A percentile compares a stretch with the other conserved stretches of the same genome.
Conservation (phyloP, 2,329 filamentous ascomycete genomes). For the Corinectria fuckeliana region DNA sequence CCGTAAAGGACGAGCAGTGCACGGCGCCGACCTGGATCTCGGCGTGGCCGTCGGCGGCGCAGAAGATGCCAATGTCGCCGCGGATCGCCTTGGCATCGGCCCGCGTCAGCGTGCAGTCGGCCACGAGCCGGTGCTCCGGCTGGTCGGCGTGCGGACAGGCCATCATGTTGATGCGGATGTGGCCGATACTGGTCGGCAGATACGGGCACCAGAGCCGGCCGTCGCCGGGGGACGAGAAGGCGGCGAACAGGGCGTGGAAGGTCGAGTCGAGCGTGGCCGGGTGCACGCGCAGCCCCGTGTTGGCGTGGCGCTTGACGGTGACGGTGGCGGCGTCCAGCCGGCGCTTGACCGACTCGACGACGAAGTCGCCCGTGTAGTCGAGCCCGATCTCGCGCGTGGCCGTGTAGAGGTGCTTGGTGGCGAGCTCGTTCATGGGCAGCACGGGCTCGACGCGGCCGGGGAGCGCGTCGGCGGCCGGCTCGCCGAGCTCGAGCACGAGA, state of each 20-base stretch:
- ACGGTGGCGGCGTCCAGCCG: slow-evolving; percentile 3
- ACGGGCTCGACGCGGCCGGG: not conserved
- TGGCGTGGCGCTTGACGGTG: not conserved
- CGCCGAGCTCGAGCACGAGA: not conserved
- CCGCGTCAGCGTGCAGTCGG: not conserved
- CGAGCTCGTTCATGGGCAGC: not conserved
- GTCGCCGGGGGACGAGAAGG: slow-evolving; percentile 1
- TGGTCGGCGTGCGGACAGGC: not conserved
- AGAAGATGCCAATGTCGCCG: not conserved
- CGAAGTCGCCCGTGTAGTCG: slow-evolving; percentile 3
- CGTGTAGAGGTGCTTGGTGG: not conserved
- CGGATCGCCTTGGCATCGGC: not conserved
- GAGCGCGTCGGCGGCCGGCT: slow-evolving; percentile 5
- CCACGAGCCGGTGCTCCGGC: not conserved
- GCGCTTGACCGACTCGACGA: slow-evolving; percentile 16
- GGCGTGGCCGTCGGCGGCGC: not conserved
- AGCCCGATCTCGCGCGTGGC: not conserved
- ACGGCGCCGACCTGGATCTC: not conserved
- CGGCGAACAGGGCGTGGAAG: slow-evolving; percentile 1
- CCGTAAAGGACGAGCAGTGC: not conserved
- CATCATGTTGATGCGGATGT: not conserved
- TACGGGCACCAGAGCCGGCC: not conserved
- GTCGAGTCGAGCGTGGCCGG: slow-evolving; percentile 8
- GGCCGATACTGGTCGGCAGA: slow-evolving; percentile 1
- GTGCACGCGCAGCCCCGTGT: slow-evolving; percentile 13